Evolutionary conservation across 805 yeast genomes (phyloP).

Genomic region (Zygotorulaspora sp.): DNA sequence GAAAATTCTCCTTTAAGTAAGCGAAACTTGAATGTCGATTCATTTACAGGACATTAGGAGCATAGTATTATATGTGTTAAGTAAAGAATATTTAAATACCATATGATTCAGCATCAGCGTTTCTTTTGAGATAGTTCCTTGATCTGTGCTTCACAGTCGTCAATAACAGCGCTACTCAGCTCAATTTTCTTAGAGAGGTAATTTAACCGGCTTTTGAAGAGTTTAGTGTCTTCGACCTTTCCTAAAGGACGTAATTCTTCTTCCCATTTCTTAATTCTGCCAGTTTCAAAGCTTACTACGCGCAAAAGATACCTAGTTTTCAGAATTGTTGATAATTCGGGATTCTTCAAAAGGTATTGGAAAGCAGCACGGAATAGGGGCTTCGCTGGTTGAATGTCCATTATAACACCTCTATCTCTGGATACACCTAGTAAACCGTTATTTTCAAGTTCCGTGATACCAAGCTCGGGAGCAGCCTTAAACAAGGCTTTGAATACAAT

Average conservation of each 20-base stretch:
- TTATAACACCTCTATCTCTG: constrained; percentile 73
- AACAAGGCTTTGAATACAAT: constrained; percentile 56
- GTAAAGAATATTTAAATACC: no score
- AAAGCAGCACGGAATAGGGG: constrained; percentile 85
- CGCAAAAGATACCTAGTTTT: constrained; percentile 58
- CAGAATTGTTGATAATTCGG: constrained; percentile 50
- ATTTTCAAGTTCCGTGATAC: constrained; percentile 69
- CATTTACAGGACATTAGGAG: no score
- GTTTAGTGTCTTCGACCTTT: constrained; percentile 46
- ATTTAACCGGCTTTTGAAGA: constrained; percentile 56
- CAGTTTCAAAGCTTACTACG: constrained; percentile 55
- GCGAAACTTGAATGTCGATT: no score
- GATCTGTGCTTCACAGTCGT: constrained; percentile 43
- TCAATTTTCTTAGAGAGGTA: constrained; percentile 67
- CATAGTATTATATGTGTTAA: no score
- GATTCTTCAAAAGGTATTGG: constrained; percentile 54
- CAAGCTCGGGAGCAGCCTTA: constrained; percentile 49
- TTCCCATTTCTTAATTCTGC: constrained; percentile 61
- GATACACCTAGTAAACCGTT: constrained; percentile 67
- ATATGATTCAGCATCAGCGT: no score
- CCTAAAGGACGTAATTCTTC: constrained; percentile 63
- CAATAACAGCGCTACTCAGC: constrained; percentile 49
- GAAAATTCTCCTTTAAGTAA: no score
- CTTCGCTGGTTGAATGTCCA: constrained; percentile 67
- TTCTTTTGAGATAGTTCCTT: constrained; percentile 32